A percentile compares a stretch with the other conserved stretches of the same genome.
Evolutionary conservation across 768 basidiomycete genomes (phyloP).

Genomic region (Leucocoprinus sp.): DNA sequence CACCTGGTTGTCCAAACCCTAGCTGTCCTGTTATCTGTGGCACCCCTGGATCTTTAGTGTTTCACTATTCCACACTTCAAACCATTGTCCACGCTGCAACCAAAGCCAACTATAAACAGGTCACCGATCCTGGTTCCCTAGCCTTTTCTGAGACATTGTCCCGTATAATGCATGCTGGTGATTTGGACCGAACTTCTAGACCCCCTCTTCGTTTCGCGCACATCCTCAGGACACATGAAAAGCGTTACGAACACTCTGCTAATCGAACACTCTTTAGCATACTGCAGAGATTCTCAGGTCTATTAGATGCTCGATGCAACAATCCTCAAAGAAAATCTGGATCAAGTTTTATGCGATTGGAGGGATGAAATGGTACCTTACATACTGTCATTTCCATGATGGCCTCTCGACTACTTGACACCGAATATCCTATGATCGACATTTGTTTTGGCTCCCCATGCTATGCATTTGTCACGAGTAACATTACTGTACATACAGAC

Average conservation of each 20-base stretch:
- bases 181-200: not conserved
- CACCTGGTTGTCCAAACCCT: conserved; percentile 68
- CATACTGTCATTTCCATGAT: conserved; percentile 55
- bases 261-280: conserved; percentile 21
- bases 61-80: conserved; percentile 48
- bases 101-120: conserved; percentile 22
- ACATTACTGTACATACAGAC: no score
- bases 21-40: conserved; percentile 75
- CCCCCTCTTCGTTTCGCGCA: not conserved
- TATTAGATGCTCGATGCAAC: conserved; percentile 38
- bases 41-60: conserved; percentile 73
- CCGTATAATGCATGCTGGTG: conserved; percentile 1
- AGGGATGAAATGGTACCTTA: conserved; percentile 49
- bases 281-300: conserved; percentile 22
- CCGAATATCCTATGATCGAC: no score
- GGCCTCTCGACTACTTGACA: not conserved
- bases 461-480: no score
- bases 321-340: conserved; percentile 22
- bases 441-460: no score
- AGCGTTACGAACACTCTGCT: conserved; percentile 5
- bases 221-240: not conserved
- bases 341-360: conserved; percentile 50
- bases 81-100: conserved; percentile 43
- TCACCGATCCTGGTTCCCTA: conserved; percentile 13
- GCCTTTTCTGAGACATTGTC: conserved; percentile 11